Conservation (phyloP, 1,284 basidiomycete species). For the Cryptococcus sp. region DNA sequence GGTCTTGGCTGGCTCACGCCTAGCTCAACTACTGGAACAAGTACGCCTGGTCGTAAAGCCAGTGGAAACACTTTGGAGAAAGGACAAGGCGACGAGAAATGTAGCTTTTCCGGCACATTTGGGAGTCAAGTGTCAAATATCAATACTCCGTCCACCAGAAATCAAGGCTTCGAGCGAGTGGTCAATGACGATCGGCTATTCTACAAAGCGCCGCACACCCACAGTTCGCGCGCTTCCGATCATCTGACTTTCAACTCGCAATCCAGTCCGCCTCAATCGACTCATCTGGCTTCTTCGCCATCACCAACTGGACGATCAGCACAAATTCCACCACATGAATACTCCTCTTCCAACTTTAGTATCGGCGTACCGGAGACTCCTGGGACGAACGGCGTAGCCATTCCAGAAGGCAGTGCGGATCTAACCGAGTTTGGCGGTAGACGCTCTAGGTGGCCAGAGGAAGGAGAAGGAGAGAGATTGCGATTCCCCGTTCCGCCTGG, state of each 20-base stretch:
- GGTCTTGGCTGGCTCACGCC: conserved; percentile 16
- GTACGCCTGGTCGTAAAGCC: conserved; percentile 2
- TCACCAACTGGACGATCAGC: neutral
- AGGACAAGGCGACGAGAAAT: conserved; percentile 5
- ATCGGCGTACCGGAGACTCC: conserved; percentile 16
- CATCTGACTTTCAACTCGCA: too few species aligned
- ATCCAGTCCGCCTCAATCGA: neutral
- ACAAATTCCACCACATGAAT: neutral
- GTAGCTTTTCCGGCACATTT: conserved; percentile 7
- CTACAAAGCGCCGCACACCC: conserved; percentile 4
- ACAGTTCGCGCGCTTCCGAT: neutral
- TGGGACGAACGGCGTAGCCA: neutral
- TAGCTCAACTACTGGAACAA: neutral
- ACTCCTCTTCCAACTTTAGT: conserved; percentile 5
- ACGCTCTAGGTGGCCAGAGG: conserved; percentile 5
- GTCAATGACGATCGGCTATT: conserved; percentile 19
- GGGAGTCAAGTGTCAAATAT: neutral
- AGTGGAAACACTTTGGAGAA: conserved; percentile 26
- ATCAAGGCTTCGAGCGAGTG: conserved; percentile 11
- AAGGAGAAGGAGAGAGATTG: conserved; percentile 7
- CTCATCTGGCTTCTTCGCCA: neutral
- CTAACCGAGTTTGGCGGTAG: neutral
- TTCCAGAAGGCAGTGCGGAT: conserved; percentile 5
- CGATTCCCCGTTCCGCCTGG: conserved; percentile 19
- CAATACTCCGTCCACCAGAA: neutral